Conservation (phyloP, 73 alveolate genomes). For the Diophrys sp. region DNA sequence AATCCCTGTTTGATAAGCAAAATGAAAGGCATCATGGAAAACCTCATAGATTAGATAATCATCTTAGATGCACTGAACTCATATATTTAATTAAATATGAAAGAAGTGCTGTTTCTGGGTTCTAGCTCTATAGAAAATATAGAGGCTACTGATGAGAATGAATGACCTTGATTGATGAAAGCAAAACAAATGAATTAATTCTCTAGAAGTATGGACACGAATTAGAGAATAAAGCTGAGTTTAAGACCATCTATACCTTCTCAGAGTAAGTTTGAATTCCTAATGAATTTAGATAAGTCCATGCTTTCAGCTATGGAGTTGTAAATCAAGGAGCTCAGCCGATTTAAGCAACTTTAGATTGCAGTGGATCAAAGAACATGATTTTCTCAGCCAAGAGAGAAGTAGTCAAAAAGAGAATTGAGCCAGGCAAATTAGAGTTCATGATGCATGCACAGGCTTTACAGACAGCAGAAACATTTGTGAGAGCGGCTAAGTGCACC, state of each 20-base stretch:
- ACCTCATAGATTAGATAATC: too few species aligned
- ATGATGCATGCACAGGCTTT: constrained; percentile 24
- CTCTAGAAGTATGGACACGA: constrained; percentile 82
- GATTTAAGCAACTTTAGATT: constrained; percentile 5
- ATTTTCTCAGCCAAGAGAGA: background rate
- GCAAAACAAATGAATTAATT: constrained; percentile 75
- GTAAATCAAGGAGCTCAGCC: background rate
- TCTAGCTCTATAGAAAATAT: background rate
- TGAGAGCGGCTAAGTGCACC: constrained; percentile 5
- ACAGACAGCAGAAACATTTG: constrained; percentile 8
- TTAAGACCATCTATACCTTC: constrained; percentile 46
- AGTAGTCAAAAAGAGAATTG: constrained; percentile 4
- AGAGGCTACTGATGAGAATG: background rate
- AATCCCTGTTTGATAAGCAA: too few species aligned
- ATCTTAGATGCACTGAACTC: too few species aligned
- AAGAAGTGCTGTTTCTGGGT: constrained; percentile 3
- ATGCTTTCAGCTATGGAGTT: too few species aligned
- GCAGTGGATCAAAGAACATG: constrained; percentile 10
- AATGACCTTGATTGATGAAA: background rate
- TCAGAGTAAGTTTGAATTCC: too few species aligned
- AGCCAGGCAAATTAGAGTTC: constrained; percentile 32
- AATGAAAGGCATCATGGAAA: too few species aligned
- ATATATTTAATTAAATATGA: too few species aligned
- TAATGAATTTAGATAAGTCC: too few species aligned
- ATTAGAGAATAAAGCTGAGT: constrained; percentile 69